Conservation (phyloP, 495 filamentous ascomycete genomes). For the Tuber aestivum region DNA sequence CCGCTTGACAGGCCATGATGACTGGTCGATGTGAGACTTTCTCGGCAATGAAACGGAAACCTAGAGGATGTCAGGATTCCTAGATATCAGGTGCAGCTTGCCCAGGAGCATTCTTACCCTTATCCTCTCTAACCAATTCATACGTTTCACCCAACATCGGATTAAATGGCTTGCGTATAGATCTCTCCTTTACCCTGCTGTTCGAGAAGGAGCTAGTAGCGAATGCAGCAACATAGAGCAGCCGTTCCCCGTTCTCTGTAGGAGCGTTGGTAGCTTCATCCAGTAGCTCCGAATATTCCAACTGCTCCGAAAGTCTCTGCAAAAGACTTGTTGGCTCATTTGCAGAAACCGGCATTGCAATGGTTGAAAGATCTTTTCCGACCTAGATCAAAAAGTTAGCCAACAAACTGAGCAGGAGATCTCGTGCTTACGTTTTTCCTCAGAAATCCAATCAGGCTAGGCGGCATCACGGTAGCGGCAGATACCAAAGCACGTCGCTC, state of each 20-base stretch:
- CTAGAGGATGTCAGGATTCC: conserved; percentile 46
- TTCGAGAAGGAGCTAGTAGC: conserved; percentile 77
- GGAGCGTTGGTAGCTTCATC: conserved; percentile 61
- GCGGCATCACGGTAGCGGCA: conserved; percentile 67
- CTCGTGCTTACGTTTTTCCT: conserved; percentile 71
- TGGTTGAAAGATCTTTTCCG: conserved; percentile 90
- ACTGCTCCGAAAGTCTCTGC: conserved; percentile 77
- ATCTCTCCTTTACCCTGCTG: conserved; percentile 74
- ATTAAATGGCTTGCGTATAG: conserved; percentile 96
- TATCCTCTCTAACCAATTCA: conserved; percentile 82
- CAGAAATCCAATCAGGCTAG: conserved; percentile 85
- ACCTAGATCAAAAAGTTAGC: not conserved
- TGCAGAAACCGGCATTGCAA: conserved; percentile 93
- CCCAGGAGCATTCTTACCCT: conserved; percentile 37
- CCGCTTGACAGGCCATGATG: conserved; percentile 86
- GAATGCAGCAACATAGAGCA: conserved; percentile 83
- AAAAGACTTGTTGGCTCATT: conserved; percentile 88
- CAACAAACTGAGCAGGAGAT: not conserved
- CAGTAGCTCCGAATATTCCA: conserved; percentile 83
- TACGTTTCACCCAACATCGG: conserved; percentile 95
- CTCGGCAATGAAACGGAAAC: conserved; percentile 84
- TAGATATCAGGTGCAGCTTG: not conserved
- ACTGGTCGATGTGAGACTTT: conserved; percentile 92
- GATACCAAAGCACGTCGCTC: conserved; percentile 65
- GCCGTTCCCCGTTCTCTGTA: conserved; percentile 57